Evolutionary conservation across 2,329 filamentous ascomycete species (phyloP), one percentile per base, ranked within the genome.

Genomic region (Fusarium tjaetaba): DNA sequence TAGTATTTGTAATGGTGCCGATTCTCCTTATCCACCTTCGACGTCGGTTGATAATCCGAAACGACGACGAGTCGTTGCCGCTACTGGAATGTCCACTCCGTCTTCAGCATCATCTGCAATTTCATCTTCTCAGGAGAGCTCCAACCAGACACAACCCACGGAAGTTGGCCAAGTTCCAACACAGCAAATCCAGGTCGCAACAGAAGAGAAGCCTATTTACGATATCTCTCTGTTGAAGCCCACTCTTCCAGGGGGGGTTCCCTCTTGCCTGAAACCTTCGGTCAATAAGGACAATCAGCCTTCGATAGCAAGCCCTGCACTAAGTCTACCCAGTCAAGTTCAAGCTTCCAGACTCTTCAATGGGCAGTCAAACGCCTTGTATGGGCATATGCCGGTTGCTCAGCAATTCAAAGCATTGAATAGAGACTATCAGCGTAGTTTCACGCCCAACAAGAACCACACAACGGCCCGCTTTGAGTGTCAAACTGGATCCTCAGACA

Each of bases 381-480:
- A 65, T 38, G 61, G 67, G 14, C 66, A 71, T 36, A n/a, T 71
- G 3, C 20, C 70, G n/a, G 7, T 62, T n/a, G 34, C 22, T 9
- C 52, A 49, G 11, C 34, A 45, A 2, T n/a, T n/a, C 15, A 61
- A n/a, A 22, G 20, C 48, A 14, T 18, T 38, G 5, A 28, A 51
- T 1, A 62, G 46, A 61, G 69, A 68, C 4, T 60, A 61, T 20
- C 67, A 71, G 42, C 53, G 26, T n/a, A 62, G 28, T 42, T 49
- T 43, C 8, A 34, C 20, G 3, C 32, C 46, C n/a, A 60, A 61
- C 22, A 49, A 43, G 26, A 15, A 46, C 20, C 46, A 68, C 22
- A 60, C 67, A 16, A 49, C 52, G 18, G 70, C 63, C 39, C 66
- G 61, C 3, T 72, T 74, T 26, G 71, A 72, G n/a, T 36, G 53